Base-by-base conservation (phyloP, 441 rosid species). In the Macaranga tanarius region DNA sequence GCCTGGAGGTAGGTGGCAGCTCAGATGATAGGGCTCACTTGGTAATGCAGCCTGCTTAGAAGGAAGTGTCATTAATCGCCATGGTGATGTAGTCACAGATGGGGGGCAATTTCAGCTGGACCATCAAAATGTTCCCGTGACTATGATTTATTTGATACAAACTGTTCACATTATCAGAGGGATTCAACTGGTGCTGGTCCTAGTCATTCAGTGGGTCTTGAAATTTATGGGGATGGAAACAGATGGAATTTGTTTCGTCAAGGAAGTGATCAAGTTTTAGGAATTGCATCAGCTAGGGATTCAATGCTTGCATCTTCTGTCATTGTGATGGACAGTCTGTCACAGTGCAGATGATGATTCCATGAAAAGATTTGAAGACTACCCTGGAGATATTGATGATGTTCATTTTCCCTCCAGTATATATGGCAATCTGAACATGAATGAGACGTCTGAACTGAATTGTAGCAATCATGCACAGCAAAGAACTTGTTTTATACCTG, bases 401-500 rank as follows among this genome's bases (percentile, higher is more conserved):
- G 83, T 83, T 70, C 88, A 96, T 73, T 92, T 90, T 52, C 97
- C 98, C 60, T 79, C 97, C 50, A 91, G 90, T 52, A 84, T 84
- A 61, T 85, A 82, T 81, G 92, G 90, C 65, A 86, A 90, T 83
- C 84, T 88, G 23, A 98, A 93, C 74, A 79, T 93, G 88, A 89
- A 95, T 69, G 99, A 96, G 58, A 85, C 92, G 34, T 93, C 97
- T 31, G 99, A 93, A 66, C 70, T 93, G 81, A 96, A 96, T 84
- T 79, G 89, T 75, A 96, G 99, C 84, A 88, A 88, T 87, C 98
- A 96, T 79, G 99, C 96, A 68, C 98, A 96, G 87, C 98, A 87
- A 87, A 93, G 97, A 78, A 90, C 90, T 74, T 88, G 93, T 81
- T 96, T 92, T 84, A 92, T 81, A 75, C 89, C 86, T 59, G 90